Evolutionary conservation across 2,329 filamentous ascomycete species (phyloP).

Genomic region (Trichoderma atrobrunneum): DNA sequence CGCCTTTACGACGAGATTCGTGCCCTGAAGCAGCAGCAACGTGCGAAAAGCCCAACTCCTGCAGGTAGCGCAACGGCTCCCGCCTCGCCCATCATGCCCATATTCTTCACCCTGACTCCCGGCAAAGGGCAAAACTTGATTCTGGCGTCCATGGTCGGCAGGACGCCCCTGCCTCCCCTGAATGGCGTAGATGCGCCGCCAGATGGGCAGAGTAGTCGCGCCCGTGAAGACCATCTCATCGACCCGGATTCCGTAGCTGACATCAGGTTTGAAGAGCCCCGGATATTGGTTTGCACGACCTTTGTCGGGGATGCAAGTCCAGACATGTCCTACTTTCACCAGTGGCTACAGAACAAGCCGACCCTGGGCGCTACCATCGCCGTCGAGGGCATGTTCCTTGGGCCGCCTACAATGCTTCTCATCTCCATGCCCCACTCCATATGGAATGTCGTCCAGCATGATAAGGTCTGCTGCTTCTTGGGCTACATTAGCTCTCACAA

Average conservation of each 20-base stretch:
- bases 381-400: conserved; percentile 66
- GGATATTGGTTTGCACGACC: conserved; percentile 64
- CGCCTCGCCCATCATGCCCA: conserved; percentile 38
- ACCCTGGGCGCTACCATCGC: conserved; percentile 56
- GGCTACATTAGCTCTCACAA: conserved; percentile 66
- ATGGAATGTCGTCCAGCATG: conserved; percentile 63
- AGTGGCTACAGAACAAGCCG: conserved; percentile 62
- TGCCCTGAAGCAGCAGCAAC: conserved; percentile 38
- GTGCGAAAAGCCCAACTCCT: conserved; percentile 40
- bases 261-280: conserved; percentile 59
- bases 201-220: conserved; percentile 25
- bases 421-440: conserved; percentile 64
- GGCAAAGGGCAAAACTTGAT: conserved; percentile 52
- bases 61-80: conserved; percentile 41
- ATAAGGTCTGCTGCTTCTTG: conserved; percentile 64
- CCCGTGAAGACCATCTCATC: conserved; percentile 42
- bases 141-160: conserved; percentile 47
- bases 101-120: conserved; percentile 56
- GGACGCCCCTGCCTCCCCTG: conserved; percentile 28
- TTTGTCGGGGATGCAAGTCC: conserved; percentile 64
- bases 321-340: conserved; percentile 64
- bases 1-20: conserved; percentile 56
- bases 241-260: conserved; percentile 50
- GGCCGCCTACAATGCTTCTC: conserved; percentile 63
- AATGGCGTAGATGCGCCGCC: conserved; percentile 27